A percentile compares a stretch with the other conserved stretches of the same genome.
phyloP scores from a whole-genome alignment of 2,329 filamentous ascomycete species.

The Diaporthe ampelina region DNA sequence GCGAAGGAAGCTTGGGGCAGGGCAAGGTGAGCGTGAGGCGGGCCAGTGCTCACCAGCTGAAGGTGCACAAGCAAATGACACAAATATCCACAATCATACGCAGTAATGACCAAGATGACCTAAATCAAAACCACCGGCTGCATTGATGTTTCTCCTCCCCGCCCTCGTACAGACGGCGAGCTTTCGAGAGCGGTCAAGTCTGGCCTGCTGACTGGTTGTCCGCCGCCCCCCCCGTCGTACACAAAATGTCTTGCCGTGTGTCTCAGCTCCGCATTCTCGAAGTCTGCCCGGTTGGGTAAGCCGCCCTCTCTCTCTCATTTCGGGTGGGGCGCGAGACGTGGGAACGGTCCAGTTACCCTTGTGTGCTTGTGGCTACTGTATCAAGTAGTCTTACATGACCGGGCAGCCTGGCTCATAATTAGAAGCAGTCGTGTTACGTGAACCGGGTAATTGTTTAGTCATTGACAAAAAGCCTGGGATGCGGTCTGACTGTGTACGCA shows the following conservation, averaged over 20 bases:
- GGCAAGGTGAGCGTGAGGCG: background rate
- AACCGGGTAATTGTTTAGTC: slow-evolving; percentile 14
- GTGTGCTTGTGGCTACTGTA: too few relatives aligned
- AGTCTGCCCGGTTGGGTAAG: slow-evolving; percentile 29
- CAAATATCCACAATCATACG: background rate
- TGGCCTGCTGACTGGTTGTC: background rate
- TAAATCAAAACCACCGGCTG: background rate
- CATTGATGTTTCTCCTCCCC: slow-evolving; percentile 3
- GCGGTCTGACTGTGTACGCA: background rate
- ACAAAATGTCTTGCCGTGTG: slow-evolving; percentile 13
- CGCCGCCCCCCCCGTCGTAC: background rate
- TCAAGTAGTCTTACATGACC: background rate
- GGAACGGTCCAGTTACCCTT: background rate
- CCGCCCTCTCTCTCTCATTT: background rate
- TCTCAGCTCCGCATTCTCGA: slow-evolving; percentile 26
- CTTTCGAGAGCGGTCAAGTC: slow-evolving; percentile 3
- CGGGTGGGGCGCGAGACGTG: background rate
- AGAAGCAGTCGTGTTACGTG: slow-evolving; percentile 25
- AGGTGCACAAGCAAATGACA: background rate
- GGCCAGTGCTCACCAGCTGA: slow-evolving; percentile 8
- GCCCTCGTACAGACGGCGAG: background rate
- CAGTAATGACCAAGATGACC: too few relatives aligned
- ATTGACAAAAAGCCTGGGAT: background rate
- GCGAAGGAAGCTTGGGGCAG: slow-evolving; percentile 22
- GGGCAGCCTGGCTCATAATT: slow-evolving; percentile 4